These are phyloP conservation scores for Aspergillus alliaceus DNA, from an alignment of 2,329 filamentous ascomycete species.

Conservation along the genomic window DNA sequence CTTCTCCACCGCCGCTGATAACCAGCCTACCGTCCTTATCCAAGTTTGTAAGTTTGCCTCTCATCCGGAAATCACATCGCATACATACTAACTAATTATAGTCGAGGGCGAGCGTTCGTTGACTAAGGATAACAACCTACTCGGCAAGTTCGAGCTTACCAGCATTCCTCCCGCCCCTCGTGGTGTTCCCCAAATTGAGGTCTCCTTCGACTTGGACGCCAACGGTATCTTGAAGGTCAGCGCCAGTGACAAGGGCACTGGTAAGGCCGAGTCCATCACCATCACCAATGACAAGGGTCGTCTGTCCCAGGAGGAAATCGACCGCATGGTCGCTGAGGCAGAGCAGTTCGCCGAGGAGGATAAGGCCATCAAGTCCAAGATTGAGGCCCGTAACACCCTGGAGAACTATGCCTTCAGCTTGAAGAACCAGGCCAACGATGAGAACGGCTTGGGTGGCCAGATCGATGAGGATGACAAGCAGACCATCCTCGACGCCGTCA, in stretches of 20 bases:
- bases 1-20: conserved; percentile 94
- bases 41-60: conserved; percentile 65
- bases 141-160: conserved; percentile 98
- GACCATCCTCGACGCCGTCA: conserved; percentile 89
- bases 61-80: too few species aligned
- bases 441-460: conserved; percentile 96
- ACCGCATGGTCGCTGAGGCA: conserved; percentile 97
- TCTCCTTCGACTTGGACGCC: conserved; percentile 95
- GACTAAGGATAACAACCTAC: conserved; percentile 95
- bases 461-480: conserved; percentile 99
- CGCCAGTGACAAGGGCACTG: conserved; percentile 95
- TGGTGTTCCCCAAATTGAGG: conserved; percentile 97
- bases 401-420: conserved; percentile 99
- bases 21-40: conserved; percentile 93
- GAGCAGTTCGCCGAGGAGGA: conserved; percentile 99
- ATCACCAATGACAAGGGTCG: conserved; percentile 99
- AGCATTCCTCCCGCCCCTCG: conserved; percentile 92
- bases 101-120: conserved; percentile 86
- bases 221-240: conserved; percentile 98
- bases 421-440: conserved; percentile 98
- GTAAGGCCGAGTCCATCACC: conserved; percentile 95
- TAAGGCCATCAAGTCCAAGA: conserved; percentile 95
- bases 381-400: conserved; percentile 91
- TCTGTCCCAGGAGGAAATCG: conserved; percentile 93
- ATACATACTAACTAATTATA: conserved; percentile 23